Conservation (phyloP, 768 basidiomycete species). For the Trametopsis cervina region DNA sequence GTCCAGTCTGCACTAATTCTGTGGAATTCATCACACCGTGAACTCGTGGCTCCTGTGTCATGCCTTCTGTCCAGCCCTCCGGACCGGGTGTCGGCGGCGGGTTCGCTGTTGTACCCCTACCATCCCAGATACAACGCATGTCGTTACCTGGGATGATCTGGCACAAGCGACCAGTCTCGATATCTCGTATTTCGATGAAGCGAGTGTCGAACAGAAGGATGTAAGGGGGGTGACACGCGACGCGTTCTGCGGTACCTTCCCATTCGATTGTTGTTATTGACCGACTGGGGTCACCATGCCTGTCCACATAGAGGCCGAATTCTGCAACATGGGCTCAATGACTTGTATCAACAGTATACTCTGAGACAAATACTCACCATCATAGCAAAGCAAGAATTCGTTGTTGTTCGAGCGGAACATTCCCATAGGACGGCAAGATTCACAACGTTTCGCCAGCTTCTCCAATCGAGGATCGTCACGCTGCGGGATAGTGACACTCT, state of each 20-base stretch:
- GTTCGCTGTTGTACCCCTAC: slow-evolving; percentile 39
- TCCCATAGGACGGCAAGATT: slow-evolving; percentile 75
- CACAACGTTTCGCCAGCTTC: slow-evolving; percentile 72
- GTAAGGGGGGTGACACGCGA: slow-evolving; percentile 86
- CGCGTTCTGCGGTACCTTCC: slow-evolving; percentile 88
- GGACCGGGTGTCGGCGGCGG: slow-evolving; percentile 33
- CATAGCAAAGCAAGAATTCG: slow-evolving; percentile 86
- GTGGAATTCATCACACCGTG: slow-evolving; percentile 78
- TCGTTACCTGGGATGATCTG: slow-evolving; percentile 82
- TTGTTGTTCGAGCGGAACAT: slow-evolving; percentile 87
- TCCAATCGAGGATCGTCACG: slow-evolving; percentile 62
- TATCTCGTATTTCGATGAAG: slow-evolving; percentile 76
- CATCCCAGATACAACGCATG: slow-evolving; percentile 87
- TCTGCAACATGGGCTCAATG: slow-evolving; percentile 35
- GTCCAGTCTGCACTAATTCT: slow-evolving; percentile 28
- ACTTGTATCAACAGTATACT: neutral
- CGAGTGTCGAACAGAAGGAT: slow-evolving; percentile 82
- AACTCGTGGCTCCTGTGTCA: slow-evolving; percentile 73
- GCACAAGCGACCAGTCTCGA: slow-evolving; percentile 45
- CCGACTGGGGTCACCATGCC: slow-evolving; percentile 83
- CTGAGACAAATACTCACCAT: slow-evolving; percentile 47
- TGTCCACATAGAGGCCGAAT: slow-evolving; percentile 89
- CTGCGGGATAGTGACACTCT: slow-evolving; percentile 84
- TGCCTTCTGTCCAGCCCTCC: slow-evolving; percentile 39
- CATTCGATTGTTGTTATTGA: slow-evolving; percentile 74